phyloP scores from a whole-genome alignment of 106 monocot genomes.

The Acorus calamus region DNA sequence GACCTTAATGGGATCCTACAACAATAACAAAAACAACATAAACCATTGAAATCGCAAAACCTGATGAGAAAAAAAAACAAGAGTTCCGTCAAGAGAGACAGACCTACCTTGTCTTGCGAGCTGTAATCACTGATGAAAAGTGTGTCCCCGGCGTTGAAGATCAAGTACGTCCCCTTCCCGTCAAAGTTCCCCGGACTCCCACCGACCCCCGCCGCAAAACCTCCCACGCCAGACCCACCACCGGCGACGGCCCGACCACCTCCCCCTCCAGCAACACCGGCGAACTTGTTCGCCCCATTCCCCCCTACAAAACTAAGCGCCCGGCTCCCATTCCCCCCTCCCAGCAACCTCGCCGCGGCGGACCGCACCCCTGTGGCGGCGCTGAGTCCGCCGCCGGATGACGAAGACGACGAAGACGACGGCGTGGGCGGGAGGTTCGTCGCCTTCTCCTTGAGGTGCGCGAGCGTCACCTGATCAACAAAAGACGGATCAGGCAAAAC shows the following conservation, averaged over 20 bases:
- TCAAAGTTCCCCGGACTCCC: conserved; percentile 59
- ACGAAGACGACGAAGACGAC: conserved; percentile 24
- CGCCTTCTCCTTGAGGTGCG: conserved; percentile 53
- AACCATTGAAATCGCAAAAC: neutral
- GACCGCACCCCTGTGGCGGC: conserved; percentile 17
- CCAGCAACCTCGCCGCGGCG: conserved; percentile 50
- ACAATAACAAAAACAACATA: neutral
- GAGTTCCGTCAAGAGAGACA: neutral
- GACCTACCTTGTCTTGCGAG: conserved; percentile 77
- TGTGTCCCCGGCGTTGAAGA: conserved; percentile 83
- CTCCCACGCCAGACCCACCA: too few species aligned
- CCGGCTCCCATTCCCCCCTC: conserved; percentile 46
- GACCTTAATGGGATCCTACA: conserved; percentile 84
- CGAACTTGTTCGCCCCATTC: conserved; percentile 52
- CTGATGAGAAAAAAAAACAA: conserved; percentile 1
- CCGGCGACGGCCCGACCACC: neutral
- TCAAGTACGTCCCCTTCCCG: conserved; percentile 68
- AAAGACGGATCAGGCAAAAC: too few species aligned
- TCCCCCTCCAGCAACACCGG: too few species aligned
- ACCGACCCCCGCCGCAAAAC: conserved; percentile 14
- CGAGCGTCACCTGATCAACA: conserved; percentile 5
- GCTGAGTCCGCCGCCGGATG: conserved; percentile 10
- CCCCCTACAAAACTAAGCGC: conserved; percentile 52
- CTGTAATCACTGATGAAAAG: conserved; percentile 85
- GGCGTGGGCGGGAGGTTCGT: conserved; percentile 17